Conservation (phyloP, 345 rosid species). For the Excoecaria agallocha region DNA sequence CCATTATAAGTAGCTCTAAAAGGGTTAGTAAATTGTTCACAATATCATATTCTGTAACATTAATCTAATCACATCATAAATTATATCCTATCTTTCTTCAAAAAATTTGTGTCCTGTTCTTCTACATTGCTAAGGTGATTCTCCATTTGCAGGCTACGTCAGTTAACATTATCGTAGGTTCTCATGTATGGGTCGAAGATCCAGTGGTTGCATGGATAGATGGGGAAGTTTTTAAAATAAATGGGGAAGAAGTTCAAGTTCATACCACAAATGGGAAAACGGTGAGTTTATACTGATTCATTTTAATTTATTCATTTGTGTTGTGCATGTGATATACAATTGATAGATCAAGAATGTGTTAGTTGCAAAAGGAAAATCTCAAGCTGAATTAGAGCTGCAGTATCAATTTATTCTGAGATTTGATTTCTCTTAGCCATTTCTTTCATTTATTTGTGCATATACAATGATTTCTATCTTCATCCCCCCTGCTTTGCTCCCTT, state of each 20-base stretch:
- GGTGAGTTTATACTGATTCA: slow-evolving; percentile 45
- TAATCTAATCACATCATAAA: background rate
- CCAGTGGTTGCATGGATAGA: slow-evolving; percentile 80
- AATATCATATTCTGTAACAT: background rate
- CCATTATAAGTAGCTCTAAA: background rate
- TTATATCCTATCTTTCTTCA: background rate
- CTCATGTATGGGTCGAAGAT: slow-evolving; percentile 98
- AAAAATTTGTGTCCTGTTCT: background rate
- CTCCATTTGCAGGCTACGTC: slow-evolving; percentile 58
- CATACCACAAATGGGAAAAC: slow-evolving; percentile 59
- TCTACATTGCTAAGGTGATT: background rate
- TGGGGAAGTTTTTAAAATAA: slow-evolving; percentile 81
- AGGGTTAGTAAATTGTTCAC: background rate
- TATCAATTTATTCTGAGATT: slow-evolving; percentile 11
- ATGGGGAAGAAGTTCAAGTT: slow-evolving; percentile 73
- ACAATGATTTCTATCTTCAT: no score
- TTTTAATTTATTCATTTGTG: slow-evolving; percentile 11
- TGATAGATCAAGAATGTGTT: slow-evolving; percentile 8
- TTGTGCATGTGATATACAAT: slow-evolving; percentile 11
- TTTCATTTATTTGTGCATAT: background rate
- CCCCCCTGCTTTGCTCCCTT: no score
- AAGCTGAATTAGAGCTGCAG: slow-evolving; percentile 3
- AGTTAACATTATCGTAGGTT: slow-evolving; percentile 87
- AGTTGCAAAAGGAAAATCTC: background rate
- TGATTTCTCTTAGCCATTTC: slow-evolving; percentile 11